These are phyloP conservation scores for Exophiala spinifera DNA, from an alignment of 2,329 filamentous ascomycete species.

Conservation along the genomic window DNA sequence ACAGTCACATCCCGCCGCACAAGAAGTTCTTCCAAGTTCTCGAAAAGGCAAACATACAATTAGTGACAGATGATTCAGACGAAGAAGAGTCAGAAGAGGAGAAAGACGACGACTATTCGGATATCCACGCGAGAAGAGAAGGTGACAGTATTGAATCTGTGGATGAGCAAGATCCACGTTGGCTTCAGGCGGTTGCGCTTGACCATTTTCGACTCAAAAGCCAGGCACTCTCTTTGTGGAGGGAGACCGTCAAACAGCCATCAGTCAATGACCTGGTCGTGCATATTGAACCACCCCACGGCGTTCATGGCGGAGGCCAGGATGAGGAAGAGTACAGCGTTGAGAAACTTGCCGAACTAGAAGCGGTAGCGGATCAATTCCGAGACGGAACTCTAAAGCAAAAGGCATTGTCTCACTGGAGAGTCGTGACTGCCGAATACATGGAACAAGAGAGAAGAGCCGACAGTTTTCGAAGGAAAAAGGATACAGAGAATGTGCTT, in stretches of 20 bases:
- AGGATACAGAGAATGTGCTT: constrained; percentile 11
- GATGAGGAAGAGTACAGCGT: background rate
- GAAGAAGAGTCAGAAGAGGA: background rate
- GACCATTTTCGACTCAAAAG: constrained; percentile 19
- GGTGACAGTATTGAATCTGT: constrained; percentile 11
- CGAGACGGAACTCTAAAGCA: constrained; percentile 9
- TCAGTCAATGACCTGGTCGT: no score
- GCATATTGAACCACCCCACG: no score
- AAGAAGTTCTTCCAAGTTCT: constrained; percentile 23
- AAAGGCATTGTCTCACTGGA: constrained; percentile 17
- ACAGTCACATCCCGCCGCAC: constrained; percentile 10
- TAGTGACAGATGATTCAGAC: constrained; percentile 15
- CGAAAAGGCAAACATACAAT: constrained; percentile 19
- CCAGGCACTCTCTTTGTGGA: constrained; percentile 20
- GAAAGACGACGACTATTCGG: no score
- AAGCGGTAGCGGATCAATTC: constrained; percentile 14
- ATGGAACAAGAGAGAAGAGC: constrained; percentile 12
- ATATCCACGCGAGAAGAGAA: background rate
- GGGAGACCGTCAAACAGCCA: constrained; percentile 3
- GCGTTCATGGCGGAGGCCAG: no score
- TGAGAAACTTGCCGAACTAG: background rate
- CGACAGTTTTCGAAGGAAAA: constrained; percentile 7
- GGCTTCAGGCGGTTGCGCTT: constrained; percentile 20
- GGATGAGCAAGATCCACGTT: constrained; percentile 18
- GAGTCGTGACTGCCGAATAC: constrained; percentile 6